Evolutionary conservation across 192 early-diverging fungal genomes (phyloP), one percentile per base, ranked within the genome.

Genomic region (Rhizoclosmatium globosum): DNA sequence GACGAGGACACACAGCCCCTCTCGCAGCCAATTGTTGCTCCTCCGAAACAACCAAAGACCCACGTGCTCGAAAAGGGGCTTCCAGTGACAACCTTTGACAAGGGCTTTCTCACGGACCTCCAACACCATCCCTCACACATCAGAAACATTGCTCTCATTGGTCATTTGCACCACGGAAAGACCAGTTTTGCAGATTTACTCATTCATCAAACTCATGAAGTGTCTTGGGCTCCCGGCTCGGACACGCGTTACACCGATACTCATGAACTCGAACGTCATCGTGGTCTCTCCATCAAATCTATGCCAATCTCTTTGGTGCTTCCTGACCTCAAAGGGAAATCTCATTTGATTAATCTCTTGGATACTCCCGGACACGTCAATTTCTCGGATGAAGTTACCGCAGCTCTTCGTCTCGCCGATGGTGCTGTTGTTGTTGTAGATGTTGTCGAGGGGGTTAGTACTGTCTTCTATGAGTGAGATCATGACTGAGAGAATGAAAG

Each of bases 121-220:
- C 82, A 81, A 77, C 23, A 21, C 31, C 91, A 91, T 82, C 95
- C 96, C 3, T 89, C 91, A 23, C 87, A 96, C 64, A 86, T 94
- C 61, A 90, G 98, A 74, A 99, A 98, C 77, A 84, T 99, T 44
- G 93, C 93, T 7, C 79, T 99, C 66, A 92, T 95, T 1, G 98
- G 98, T 39, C 96, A 98, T 83, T 86, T 99, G 74, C 96, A 98
- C 79, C 98, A 99, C 82, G 98, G 98, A 69, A 99, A 99, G 76
- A 96, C 97, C 0, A 89, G 95, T 6, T 90, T 99, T 50, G 87
- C 98, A 43, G 98, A 99, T 77, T 89, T 96, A 83, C 91, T 99
- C 41, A 93, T 99, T 19, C 87, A 91, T 38, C 88, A 96, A 70
- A 98, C 97, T 15, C 98, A 99, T 75, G 76, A 87, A 42, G 83